A percentile compares a stretch with the other conserved stretches of the same genome.
Evolutionary conservation across 2,329 filamentous ascomycete genomes (phyloP).

Genomic region (Colletotrichum sp.): DNA sequence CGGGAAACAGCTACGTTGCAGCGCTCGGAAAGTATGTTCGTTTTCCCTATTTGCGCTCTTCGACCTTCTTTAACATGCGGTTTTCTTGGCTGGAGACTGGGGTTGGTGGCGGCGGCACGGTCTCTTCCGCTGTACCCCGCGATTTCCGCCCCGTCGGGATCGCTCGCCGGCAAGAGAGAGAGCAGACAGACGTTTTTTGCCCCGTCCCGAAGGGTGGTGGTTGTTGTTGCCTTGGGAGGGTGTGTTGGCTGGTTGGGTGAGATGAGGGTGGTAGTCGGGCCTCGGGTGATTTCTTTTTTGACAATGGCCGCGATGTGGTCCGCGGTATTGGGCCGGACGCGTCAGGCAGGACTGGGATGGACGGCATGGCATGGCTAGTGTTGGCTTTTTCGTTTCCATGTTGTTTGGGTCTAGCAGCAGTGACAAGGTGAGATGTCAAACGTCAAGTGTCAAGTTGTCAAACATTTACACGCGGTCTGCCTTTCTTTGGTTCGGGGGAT

Average conservation of each 20-base stretch:
- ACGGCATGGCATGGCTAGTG: background rate
- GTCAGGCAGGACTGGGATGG: background rate
- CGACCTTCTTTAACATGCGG: background rate
- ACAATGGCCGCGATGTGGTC: background rate
- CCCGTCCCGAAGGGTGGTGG: background rate
- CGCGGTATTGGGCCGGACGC: background rate
- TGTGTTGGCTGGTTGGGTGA: background rate
- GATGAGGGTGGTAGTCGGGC: background rate
- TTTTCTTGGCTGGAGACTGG: background rate
- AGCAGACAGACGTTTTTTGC: background rate
- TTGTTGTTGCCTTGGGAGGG: background rate
- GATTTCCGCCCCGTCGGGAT: constrained; percentile 7
- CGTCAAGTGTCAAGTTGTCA: background rate
- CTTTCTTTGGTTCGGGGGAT: background rate
- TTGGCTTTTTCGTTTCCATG: background rate
- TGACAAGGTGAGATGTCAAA: background rate
- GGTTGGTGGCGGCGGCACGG: background rate
- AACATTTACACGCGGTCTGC: background rate
- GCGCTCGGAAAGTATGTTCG: background rate
- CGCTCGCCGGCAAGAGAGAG: background rate
- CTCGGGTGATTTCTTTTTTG: background rate
- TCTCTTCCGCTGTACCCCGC: constrained; percentile 4
- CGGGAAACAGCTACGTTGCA: background rate
- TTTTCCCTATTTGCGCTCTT: background rate
- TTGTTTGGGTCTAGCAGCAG: background rate